phyloP scores from a whole-genome alignment of 2,329 filamentous ascomycete genomes.

The Ascochyta clinopodiicola region DNA sequence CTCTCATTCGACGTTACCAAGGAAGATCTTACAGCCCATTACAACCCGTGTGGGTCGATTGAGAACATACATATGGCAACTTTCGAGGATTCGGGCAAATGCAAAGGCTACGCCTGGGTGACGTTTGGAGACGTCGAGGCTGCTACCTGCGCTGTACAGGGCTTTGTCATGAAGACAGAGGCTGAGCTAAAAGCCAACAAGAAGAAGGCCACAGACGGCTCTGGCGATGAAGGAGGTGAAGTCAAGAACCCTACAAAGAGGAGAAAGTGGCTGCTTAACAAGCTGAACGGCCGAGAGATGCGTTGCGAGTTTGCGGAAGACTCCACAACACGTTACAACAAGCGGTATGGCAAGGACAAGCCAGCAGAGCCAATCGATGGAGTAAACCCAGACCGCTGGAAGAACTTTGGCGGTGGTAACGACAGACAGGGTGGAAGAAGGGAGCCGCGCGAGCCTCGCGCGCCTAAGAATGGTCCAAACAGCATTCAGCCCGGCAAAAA shows the following conservation, averaged over 20 bases:
- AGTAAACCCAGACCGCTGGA: constrained; percentile 38
- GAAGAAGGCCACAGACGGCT: constrained; percentile 61
- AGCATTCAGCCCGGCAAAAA: constrained; percentile 36
- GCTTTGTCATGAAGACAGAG: constrained; percentile 75
- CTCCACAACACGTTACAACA: constrained; percentile 86
- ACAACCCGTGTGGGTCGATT: constrained; percentile 82
- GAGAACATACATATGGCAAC: constrained; percentile 87
- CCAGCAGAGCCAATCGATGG: constrained; percentile 41
- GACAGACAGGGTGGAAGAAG: constrained; percentile 32
- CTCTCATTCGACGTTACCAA: constrained; percentile 64
- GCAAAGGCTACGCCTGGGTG: constrained; percentile 96
- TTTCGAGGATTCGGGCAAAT: constrained; percentile 96
- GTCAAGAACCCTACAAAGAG: constrained; percentile 56
- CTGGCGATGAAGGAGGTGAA: constrained; percentile 57
- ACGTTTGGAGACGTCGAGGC: constrained; percentile 82
- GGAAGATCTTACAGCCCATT: constrained; percentile 81
- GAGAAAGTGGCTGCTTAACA: constrained; percentile 81
- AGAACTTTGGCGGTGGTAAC: constrained; percentile 37
- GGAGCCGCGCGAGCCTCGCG: constrained; percentile 38
- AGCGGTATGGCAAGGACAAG: constrained; percentile 82
- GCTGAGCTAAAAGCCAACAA: constrained; percentile 53
- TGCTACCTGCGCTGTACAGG: constrained; percentile 78
- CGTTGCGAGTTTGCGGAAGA: constrained; percentile 96
- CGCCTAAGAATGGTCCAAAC: constrained; percentile 12
- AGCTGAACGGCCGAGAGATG: constrained; percentile 77